Evolutionary conservation across 345 rosid genomes (phyloP), one percentile per base, ranked within the genome.

Genomic region (Balakata baccata): DNA sequence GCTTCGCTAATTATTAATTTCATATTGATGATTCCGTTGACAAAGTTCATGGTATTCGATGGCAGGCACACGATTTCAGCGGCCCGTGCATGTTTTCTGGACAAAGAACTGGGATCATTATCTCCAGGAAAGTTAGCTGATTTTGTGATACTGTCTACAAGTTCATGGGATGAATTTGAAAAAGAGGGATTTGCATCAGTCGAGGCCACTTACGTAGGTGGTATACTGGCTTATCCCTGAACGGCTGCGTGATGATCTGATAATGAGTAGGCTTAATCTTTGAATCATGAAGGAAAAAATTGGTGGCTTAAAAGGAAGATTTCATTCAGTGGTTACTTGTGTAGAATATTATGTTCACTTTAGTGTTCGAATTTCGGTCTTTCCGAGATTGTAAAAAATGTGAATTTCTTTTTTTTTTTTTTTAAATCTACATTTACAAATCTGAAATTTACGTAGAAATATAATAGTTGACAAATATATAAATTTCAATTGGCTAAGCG

Each of bases 1-100:
- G 20, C 22, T 11, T 77, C 45, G 20, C 20, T 16, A 16, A 45
- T 25, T 38, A 59, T 2, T 25, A 11, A 25, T 54, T 20, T 54
- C 10, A 4, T 22, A 9, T 61, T 34, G 6, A 11, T 47, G 45
- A 60, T 23, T 68, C 23, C 58, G 8, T 16, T 29, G 20, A 41
- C 25, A 8, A 23, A 14, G 38, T 18, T 69, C 9, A 22, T 46
- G 66, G 51, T 71, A 74, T 69, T 16, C 72, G 29, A 80, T 74
- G 54, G 69, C 89, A 91, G 97, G 87, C 86, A 87, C 77, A 94
- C 98, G 0, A 86, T 90, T 59, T 88, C 93, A 68, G 98, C 98
- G 20, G 97, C 97, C 69, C 74, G 68, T 46, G 89, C 92, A n/a
- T 88, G 94, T 77, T 92, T 94, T 81, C 88, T 90, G 3, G 96